Evolutionary conservation across 805 yeast genomes (phyloP), one percentile per base, ranked within the genome.

Genomic region (Lachancea waltii): DNA sequence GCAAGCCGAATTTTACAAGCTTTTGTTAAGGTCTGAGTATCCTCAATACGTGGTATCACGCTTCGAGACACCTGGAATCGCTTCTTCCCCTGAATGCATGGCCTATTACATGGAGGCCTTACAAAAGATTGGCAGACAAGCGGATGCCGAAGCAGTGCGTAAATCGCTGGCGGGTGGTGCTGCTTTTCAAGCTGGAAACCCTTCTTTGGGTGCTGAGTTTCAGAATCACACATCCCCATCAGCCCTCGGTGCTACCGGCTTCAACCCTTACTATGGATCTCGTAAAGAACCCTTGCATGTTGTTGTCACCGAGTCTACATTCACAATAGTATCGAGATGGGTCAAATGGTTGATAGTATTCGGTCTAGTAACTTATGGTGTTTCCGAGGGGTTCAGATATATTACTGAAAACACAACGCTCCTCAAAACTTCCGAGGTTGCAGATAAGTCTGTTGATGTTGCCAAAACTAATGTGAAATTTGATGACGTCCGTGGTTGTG

Each of bases 31-130:
- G 41, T 73, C 90, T 39, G 84, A 85, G 63, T 92, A 86, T 57
- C 97, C 98, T n/a, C 95, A 87, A 52, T 81, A 90, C 38, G 95
- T 92, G 5, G 86, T 90, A n/a, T 81, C 92, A 41, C 74, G 99
- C 43, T 94, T 75, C 58, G 97, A 94, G 60, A 83, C 94, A 7
- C 83, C 92, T 0, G 95, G 95, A n/a, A 85, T 92, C 38, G 92
- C 95, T 7, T 67, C 81, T 9, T 79, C 84, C 40, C 72, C 77
- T 2, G 94, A 83, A 46, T 84, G 97, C 65, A 78, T 86, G 37
- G 72, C 72, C 45, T 67, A 84, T 26, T 92, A 92, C 59, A 68
- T 79, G 42, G 85, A 82, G 45, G 97, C 97, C 2, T 67, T 92
- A 50, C 77, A 75, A 48, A 77, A 77, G 52, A 68, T 79, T 45